Evolutionary conservation across 139 green algal species (phyloP).

Genomic region (Desmodesmus armatus): DNA sequence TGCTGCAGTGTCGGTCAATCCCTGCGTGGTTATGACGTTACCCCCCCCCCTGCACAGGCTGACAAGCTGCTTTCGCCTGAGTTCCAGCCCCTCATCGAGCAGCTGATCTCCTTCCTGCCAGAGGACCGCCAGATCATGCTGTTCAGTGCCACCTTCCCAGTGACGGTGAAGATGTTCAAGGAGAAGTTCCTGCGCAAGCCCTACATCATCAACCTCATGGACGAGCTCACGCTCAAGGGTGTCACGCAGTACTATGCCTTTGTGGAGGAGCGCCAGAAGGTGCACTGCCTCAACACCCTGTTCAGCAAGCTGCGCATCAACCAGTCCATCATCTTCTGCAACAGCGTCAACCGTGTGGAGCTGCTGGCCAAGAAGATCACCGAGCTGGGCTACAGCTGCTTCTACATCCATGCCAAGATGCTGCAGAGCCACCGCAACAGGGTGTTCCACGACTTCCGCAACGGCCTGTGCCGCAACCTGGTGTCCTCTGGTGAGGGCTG

Average conservation of each 20-base stretch:
- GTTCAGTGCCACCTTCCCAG: slow-evolving; percentile 98
- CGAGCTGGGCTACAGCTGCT: slow-evolving; percentile 99
- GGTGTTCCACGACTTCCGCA: slow-evolving; percentile 99
- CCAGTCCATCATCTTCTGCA: slow-evolving; percentile 99
- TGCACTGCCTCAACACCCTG: slow-evolving; percentile 94
- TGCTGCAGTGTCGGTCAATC: background rate
- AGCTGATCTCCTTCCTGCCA: slow-evolving; percentile 91
- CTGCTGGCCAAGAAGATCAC: slow-evolving; percentile 99
- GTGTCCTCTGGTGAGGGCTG: slow-evolving; percentile 85
- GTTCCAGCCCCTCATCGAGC: slow-evolving; percentile 97
- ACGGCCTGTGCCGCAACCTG: slow-evolving; percentile 98
- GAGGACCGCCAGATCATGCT: slow-evolving; percentile 95
- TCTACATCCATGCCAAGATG: slow-evolving; percentile 99
- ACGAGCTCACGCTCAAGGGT: slow-evolving; percentile 99
- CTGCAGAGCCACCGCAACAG: slow-evolving; percentile 98
- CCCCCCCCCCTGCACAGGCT: slow-evolving; percentile 65
- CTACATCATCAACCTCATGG: slow-evolving; percentile 99
- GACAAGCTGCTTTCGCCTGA: slow-evolving; percentile 98
- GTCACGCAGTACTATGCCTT: slow-evolving; percentile 98
- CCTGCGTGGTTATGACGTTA: too few species aligned
- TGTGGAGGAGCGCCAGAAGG: slow-evolving; percentile 99
- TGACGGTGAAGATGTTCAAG: slow-evolving; percentile 99
- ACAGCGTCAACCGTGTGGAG: slow-evolving; percentile 98
- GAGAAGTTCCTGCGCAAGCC: slow-evolving; percentile 93
- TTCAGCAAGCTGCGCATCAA: slow-evolving; percentile 97